Evolutionary conservation across 2,329 filamentous ascomycete species (phyloP).

Genomic region (Penicillium sp.): DNA sequence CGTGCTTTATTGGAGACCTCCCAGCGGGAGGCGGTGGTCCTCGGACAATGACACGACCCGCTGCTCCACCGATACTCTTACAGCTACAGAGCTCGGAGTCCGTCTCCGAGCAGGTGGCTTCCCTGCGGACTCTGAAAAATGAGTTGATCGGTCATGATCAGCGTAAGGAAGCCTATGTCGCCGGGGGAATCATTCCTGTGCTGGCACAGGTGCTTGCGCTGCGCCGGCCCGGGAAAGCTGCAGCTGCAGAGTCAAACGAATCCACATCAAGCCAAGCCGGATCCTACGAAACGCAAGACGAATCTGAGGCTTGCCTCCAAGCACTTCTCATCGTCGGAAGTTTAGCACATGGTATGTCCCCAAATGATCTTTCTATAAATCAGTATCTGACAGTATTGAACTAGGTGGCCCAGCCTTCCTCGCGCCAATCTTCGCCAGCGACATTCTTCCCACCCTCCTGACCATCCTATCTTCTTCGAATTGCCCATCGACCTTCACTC

Average conservation of each 20-base stretch:
- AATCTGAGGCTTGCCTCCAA: slow-evolving; percentile 67
- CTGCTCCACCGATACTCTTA: slow-evolving; percentile 52
- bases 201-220: slow-evolving; percentile 48
- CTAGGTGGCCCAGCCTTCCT: slow-evolving; percentile 77
- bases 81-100: slow-evolving; percentile 54
- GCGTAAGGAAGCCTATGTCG: slow-evolving; percentile 75
- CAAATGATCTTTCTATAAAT: not conserved
- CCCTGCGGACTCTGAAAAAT: slow-evolving; percentile 75
- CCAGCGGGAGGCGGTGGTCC: slow-evolving; percentile 30
- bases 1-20: slow-evolving; percentile 8
- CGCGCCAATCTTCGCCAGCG: slow-evolving; percentile 64
- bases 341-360: slow-evolving; percentile 67
- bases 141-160: slow-evolving; percentile 82
- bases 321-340: slow-evolving; percentile 80
- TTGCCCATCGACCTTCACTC: slow-evolving; percentile 61
- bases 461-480: slow-evolving; percentile 62
- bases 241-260: slow-evolving; percentile 29
- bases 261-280: slow-evolving; percentile 20
- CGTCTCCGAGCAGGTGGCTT: slow-evolving; percentile 43
- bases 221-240: slow-evolving; percentile 37
- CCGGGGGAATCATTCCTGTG: slow-evolving; percentile 58
- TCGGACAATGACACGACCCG: slow-evolving; percentile 52
- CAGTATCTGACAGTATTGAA: slow-evolving; percentile 18
- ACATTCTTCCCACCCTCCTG: slow-evolving; percentile 65
- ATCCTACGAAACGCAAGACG: slow-evolving; percentile 49